Evolutionary conservation across 2,329 filamentous ascomycete species (phyloP), one percentile per base, ranked within the genome.

Genomic region (Hirsutella rhossiliensis): DNA sequence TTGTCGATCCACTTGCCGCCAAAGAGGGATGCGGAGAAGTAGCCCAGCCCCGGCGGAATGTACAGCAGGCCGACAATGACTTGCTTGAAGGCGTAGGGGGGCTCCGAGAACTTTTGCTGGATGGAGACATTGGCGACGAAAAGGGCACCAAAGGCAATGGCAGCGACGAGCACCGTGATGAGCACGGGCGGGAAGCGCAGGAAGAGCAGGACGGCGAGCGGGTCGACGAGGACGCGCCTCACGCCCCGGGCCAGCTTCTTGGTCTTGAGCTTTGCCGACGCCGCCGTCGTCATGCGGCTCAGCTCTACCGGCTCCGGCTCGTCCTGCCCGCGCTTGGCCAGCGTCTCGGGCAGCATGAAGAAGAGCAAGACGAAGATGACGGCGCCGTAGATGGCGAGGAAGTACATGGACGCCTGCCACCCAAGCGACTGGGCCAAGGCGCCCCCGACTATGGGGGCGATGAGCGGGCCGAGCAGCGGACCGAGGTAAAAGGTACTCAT

Each of bases 401-500:
- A 87, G 81, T 84, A 92, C 67, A 87, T 77, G 1, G 84, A 85
- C 34, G 79, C 79, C 52, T 82, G 71, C 87, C 87, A 92, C 1
- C 80, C 78, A 55, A 83, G 80, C 6, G 62, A 68, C 51, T 86
- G 65, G 0, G 82, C 72, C n/a, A 94, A 63, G 1, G 73, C 76
- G 38, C 86, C 87, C 43, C 86, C 87, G 29, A 92, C 69, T 43
- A 92, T 83, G 2, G 87, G 87, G 0, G 82, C 79, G 6, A 90
- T 60, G 13, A 92, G 63, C 0, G 87, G 87, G 0, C 85, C 86
- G 41, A 80, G 73, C 9, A 92, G 63, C 0, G 87, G 86, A 0
- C 87, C 87, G 0, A 92, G 71, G 53, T 89, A 92, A 62, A 90
- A 92, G 36, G 85, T 65, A 34, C 83, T 78, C 85, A 92, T 92